Percentiles rank a stretch among this genome's conserved stretches.
phyloP scores from a whole-genome alignment of 2,329 filamentous ascomycete species.

The Paraphaeosphaeria sporulosa region DNA sequence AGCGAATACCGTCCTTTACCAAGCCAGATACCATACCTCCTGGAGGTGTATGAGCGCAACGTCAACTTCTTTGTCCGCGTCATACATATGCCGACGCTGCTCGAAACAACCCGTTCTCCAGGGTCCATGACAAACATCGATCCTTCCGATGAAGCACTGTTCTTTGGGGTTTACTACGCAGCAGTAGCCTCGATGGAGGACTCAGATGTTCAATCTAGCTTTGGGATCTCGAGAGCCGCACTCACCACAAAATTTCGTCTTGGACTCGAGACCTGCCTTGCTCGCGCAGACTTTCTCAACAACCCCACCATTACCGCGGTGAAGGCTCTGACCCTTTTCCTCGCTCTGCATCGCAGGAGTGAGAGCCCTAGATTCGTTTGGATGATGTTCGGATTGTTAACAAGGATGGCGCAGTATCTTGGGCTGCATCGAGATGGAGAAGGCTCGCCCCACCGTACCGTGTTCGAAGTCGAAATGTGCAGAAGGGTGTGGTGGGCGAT shows the following conservation, averaged over 20 bases:
- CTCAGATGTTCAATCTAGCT: slow-evolving; percentile 56
- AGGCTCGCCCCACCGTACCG: slow-evolving; percentile 22
- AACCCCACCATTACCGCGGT: slow-evolving; percentile 20
- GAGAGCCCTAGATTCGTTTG: slow-evolving; percentile 26
- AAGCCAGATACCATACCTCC: slow-evolving; percentile 63
- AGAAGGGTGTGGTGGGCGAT: slow-evolving; percentile 50
- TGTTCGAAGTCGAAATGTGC: slow-evolving; percentile 47
- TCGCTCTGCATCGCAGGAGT: slow-evolving; percentile 24
- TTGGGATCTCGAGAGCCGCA: slow-evolving; percentile 56
- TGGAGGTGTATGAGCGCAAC: slow-evolving; percentile 61
- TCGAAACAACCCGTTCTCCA: slow-evolving; percentile 49
- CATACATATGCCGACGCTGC: slow-evolving; percentile 57
- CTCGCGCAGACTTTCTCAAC: slow-evolving; percentile 27
- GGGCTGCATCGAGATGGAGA: slow-evolving; percentile 63
- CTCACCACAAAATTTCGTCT: slow-evolving; percentile 60
- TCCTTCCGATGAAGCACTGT: slow-evolving; percentile 59
- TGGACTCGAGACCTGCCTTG: slow-evolving; percentile 42
- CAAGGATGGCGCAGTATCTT: slow-evolving; percentile 63
- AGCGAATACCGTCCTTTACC: slow-evolving; percentile 60
- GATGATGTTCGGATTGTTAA: slow-evolving; percentile 37
- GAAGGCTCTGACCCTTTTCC: slow-evolving; percentile 23
- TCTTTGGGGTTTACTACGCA: slow-evolving; percentile 67
- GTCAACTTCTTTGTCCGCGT: slow-evolving; percentile 57
- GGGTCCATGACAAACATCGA: slow-evolving; percentile 46
- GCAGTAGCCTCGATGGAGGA: slow-evolving; percentile 65